These are phyloP conservation scores for Venturia asperata DNA, from an alignment of 2,329 filamentous ascomycete species.

Conservation along the genomic window DNA sequence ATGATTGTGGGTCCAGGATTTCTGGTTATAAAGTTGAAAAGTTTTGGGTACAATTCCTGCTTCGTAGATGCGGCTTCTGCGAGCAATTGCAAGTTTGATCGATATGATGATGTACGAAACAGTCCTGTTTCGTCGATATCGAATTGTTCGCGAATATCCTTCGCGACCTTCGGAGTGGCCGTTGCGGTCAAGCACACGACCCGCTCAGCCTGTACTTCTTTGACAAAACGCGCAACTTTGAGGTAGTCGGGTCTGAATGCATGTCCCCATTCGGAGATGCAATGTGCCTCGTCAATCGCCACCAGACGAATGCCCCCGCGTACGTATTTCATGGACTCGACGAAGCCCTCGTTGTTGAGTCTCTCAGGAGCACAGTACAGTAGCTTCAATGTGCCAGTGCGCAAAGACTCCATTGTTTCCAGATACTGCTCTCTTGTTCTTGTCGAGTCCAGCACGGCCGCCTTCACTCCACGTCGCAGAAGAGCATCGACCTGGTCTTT, in stretches of 20 bases:
- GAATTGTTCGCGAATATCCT: slow-evolving; percentile 72
- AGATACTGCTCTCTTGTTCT: slow-evolving; percentile 40
- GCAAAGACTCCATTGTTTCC: slow-evolving; percentile 39
- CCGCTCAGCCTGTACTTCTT: slow-evolving; percentile 73
- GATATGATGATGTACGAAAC: slow-evolving; percentile 53
- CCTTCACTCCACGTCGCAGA: slow-evolving; percentile 46
- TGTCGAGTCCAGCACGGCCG: slow-evolving; percentile 51
- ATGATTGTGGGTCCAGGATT: slow-evolving; percentile 52
- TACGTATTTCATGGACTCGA: slow-evolving; percentile 54
- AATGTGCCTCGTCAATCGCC: slow-evolving; percentile 91
- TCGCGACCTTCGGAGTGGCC: slow-evolving; percentile 69
- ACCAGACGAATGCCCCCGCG: slow-evolving; percentile 82
- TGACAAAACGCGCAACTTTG: slow-evolving; percentile 68
- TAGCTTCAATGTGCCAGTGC: slow-evolving; percentile 44
- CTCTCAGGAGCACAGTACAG: slow-evolving; percentile 55
- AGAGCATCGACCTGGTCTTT: slow-evolving; percentile 88
- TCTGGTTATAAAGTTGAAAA: slow-evolving; percentile 43
- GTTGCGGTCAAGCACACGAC: slow-evolving; percentile 92
- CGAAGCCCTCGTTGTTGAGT: slow-evolving; percentile 55
- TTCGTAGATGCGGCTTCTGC: slow-evolving; percentile 53
- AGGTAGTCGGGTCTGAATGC: slow-evolving; percentile 80
- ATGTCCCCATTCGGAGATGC: slow-evolving; percentile 96
- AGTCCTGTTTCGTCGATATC: slow-evolving; percentile 44
- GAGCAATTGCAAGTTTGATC: slow-evolving; percentile 62
- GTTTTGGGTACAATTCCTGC: slow-evolving; percentile 45